Percentiles rank a stretch among this genome's conserved stretches.
Conservation (phyloP, 1,284 basidiomycete species). For the Trichosporon ovoides region DNA sequence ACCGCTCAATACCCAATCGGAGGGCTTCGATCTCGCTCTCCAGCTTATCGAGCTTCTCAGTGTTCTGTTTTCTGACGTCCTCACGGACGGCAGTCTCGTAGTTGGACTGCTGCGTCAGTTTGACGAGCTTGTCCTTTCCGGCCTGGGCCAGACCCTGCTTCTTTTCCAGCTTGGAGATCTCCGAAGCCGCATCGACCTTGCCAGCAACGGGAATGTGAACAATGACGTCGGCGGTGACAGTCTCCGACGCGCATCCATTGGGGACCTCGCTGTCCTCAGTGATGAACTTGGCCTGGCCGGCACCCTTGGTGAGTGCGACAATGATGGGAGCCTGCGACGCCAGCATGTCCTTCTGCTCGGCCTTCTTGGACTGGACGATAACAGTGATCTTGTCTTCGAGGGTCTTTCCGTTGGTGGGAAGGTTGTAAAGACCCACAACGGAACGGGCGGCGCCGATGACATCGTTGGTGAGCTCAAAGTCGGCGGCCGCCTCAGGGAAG, state of each 20-base stretch:
- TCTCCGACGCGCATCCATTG: conserved; percentile 76
- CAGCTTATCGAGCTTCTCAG: conserved; percentile 57
- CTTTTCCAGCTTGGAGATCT: conserved; percentile 82
- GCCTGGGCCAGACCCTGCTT: conserved; percentile 67
- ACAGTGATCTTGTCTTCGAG: conserved; percentile 55
- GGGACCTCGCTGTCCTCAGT: conserved; percentile 60
- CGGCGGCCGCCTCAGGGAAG: conserved; percentile 68
- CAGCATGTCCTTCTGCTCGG: conserved; percentile 63
- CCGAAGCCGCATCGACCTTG: conserved; percentile 72
- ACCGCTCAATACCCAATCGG: conserved; percentile 45
- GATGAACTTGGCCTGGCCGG: conserved; percentile 65
- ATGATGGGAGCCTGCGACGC: conserved; percentile 70
- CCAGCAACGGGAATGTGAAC: conserved; percentile 84
- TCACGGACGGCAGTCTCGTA: conserved; percentile 74
- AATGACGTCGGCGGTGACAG: conserved; percentile 68
- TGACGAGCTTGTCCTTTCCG: conserved; percentile 69
- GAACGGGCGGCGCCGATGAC: conserved; percentile 76
- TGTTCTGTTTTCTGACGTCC: conserved; percentile 66
- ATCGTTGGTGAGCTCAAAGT: conserved; percentile 82
- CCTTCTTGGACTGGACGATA: conserved; percentile 67
- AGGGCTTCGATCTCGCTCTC: conserved; percentile 47
- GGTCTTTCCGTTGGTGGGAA: conserved; percentile 67
- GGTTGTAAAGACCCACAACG: conserved; percentile 81
- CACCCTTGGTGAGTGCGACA: conserved; percentile 79
- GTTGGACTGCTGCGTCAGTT: conserved; percentile 66